These are phyloP conservation scores for Plenodomus biglobosus DNA, from an alignment of 2,329 filamentous ascomycete species.

Conservation along the genomic window DNA sequence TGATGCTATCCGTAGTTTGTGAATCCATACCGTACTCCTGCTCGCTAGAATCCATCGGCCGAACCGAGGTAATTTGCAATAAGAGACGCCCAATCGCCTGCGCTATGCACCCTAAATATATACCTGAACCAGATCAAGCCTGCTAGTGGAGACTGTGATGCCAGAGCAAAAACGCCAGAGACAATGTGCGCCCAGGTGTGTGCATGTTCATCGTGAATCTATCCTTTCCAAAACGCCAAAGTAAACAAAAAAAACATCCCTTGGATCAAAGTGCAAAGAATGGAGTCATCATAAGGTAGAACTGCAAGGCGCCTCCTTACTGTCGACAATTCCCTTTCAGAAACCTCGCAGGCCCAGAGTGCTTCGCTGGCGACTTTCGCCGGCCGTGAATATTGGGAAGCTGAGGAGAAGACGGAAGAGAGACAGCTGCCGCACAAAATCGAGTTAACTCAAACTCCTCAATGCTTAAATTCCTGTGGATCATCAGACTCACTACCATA, in stretches of 20 bases:
- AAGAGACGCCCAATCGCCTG: slow-evolving; percentile 14
- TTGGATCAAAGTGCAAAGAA: too few relatives aligned
- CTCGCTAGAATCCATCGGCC: background rate
- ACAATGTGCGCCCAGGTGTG: too few relatives aligned
- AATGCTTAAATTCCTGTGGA: slow-evolving; percentile 20
- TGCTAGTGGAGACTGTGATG: too few relatives aligned
- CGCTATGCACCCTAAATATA: slow-evolving; percentile 21
- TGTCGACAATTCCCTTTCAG: too few relatives aligned
- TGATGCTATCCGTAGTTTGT: too few relatives aligned
- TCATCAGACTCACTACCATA: slow-evolving; percentile 43
- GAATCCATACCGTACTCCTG: background rate
- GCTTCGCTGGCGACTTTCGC: too few relatives aligned
- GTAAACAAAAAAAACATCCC: background rate
- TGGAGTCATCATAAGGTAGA: too few relatives aligned
- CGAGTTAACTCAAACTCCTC: slow-evolving; percentile 5
- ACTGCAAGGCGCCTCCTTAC: too few relatives aligned
- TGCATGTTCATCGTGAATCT: background rate
- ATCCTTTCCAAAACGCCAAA: background rate
- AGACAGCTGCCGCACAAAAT: background rate
- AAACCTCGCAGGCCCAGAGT: too few relatives aligned
- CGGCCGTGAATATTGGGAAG: background rate
- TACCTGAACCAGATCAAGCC: background rate
- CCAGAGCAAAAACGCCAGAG: too few relatives aligned
- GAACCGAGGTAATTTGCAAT: background rate
- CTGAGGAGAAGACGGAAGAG: background rate